Percentiles rank a stretch among this genome's conserved stretches.
Conservation (phyloP, 139 green algal genomes). For the Chlorella ohadii region DNA sequence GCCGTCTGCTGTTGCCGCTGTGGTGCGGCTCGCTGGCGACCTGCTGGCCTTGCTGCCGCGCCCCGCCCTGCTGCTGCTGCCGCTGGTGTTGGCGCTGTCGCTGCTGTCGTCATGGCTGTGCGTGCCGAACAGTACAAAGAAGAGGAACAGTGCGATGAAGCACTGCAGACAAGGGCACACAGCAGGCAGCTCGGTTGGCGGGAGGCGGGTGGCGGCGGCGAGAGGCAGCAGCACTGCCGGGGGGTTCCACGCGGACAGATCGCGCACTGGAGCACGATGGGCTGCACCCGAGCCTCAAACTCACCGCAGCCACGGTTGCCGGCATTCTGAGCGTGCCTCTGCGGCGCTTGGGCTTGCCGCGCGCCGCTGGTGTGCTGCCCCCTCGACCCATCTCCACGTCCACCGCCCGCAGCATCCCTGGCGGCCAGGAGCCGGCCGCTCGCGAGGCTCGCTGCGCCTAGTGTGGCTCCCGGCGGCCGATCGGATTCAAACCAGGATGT, state of each 20-base stretch:
- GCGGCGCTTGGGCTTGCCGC: not conserved
- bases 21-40: not conserved
- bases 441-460: too few relatives aligned
- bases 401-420: not conserved
- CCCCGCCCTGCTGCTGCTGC: constrained; percentile 16
- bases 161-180: constrained; percentile 27
- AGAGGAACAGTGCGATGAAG: constrained; percentile 38
- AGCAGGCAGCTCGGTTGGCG: not conserved
- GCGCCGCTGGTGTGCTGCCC: not conserved
- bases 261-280: not conserved
- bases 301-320: constrained; percentile 1
- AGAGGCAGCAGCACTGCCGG: not conserved
- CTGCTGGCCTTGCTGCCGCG: not conserved
- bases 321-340: constrained; percentile 5
- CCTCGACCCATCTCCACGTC: not conserved
- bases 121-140: constrained; percentile 30
- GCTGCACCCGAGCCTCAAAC: not conserved
- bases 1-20: not conserved
- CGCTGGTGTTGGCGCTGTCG: not conserved
- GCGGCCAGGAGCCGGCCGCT: too few relatives aligned
- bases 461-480: too few relatives aligned
- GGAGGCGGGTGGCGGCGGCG: not conserved
- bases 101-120: not conserved
- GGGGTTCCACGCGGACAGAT: not conserved
- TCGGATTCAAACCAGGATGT: too few relatives aligned